Percentiles rank a stretch among this genome's conserved stretches.
Conservation (phyloP, 345 rosid genomes). For the Eucalyptus microcorys region DNA sequence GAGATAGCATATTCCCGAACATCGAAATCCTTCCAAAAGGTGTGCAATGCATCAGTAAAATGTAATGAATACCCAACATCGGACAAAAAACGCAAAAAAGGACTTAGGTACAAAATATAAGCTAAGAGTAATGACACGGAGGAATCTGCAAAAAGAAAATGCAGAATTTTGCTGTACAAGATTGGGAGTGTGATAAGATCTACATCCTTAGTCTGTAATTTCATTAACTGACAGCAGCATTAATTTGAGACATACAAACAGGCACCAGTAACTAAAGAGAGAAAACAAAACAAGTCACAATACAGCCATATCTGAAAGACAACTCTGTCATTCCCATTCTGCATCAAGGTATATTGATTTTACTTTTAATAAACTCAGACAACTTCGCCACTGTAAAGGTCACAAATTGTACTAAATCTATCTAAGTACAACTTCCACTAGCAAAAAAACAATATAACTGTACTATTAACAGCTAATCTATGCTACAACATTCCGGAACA, state of each 20-base stretch:
- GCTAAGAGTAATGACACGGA: background rate
- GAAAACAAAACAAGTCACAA: background rate
- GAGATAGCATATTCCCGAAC: constrained; percentile 96
- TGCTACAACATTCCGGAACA: background rate
- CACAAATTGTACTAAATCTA: background rate
- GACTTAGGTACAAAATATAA: background rate
- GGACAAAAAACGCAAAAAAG: background rate
- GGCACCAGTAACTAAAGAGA: background rate
- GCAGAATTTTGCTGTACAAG: background rate
- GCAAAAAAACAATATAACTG: background rate
- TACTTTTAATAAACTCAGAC: background rate
- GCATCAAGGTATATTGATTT: background rate
- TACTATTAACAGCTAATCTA: background rate
- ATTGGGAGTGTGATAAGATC: background rate
- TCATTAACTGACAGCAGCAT: background rate
- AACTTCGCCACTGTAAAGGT: background rate
- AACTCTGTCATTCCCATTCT: background rate
- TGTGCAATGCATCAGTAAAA: background rate
- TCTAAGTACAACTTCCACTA: background rate
- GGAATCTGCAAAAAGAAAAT: background rate
- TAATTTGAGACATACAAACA: background rate
- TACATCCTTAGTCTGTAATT: background rate
- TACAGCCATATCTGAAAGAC: background rate
- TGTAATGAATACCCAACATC: constrained; percentile 1
- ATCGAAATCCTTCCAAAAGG: constrained; percentile 56